Evolutionary conservation across 768 basidiomycete genomes (phyloP), one percentile per base, ranked within the genome.

Genomic region (Xerocomus brunneocitrinus): DNA sequence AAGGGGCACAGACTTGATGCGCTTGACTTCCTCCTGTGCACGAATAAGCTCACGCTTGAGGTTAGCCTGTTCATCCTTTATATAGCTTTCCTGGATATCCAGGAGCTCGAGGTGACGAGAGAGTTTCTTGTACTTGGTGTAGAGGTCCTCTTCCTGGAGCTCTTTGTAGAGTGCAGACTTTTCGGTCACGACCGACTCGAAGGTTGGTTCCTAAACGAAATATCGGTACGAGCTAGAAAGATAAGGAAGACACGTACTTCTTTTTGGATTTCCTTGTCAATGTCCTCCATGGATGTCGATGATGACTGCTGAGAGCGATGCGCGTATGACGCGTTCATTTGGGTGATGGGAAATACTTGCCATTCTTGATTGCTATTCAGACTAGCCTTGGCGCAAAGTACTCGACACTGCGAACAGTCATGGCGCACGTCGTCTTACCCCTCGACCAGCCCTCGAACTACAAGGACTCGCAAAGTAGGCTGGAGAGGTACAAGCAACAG

Each of bases 21-120:
- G 90, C 74, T 98, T 97, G 67, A 99, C 97, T 74, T 99, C 97
- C 70, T 99, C 97, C 67, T 99, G 97, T 0, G 97, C 97, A 52
- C 97, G 91, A 60, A 98, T 89, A 56, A 99, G 87, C 73, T 99
- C 97, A 47, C 95, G 86, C 71, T 98, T 95, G 52, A 99, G 83
- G 66, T 98, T 98, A 14, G 91, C 91, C 64, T 97, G 95, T 71
- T 99, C 97, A 62, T 99, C 95, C 69, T 98, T 95, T 73, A 99
- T 97, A 69, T 98, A 99, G 73, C 89, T 89, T 73, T 98, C 90
- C 64, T 89, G 87, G 27, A 93, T 91, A 49, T 91, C 89, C 35
- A 98, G 84, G 76, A 99, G 92, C 67, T 99, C 94, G 32, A 95
- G 79, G 65, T 99, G 95, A 45, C 92, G 87, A 49, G 90, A 82